phyloP scores from a whole-genome alignment of 2,329 filamentous ascomycete species.

The Curvularia sp. region DNA sequence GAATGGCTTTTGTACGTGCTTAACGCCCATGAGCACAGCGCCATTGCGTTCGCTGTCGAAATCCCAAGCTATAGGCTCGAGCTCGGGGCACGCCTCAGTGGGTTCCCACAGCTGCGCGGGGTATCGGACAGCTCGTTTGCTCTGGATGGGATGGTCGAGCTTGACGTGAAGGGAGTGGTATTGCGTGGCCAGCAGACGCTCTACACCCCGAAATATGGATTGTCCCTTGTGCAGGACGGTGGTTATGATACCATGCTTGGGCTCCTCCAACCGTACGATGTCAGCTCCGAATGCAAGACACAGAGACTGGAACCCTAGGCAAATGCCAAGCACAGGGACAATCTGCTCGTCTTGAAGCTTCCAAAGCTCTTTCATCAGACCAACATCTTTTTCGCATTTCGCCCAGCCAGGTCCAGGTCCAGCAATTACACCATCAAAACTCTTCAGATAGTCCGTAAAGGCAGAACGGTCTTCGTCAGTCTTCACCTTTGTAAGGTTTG shows the following conservation, averaged over 20 bases:
- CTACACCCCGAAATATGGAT: conserved; percentile 71
- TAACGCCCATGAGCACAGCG: conserved; percentile 77
- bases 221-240: conserved; percentile 65
- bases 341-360: conserved; percentile 63
- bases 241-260: conserved; percentile 82
- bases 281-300: conserved; percentile 70
- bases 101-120: conserved; percentile 52
- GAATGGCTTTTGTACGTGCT: conserved; percentile 72
- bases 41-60: conserved; percentile 56
- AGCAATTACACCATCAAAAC: conserved; percentile 85
- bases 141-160: conserved; percentile 45
- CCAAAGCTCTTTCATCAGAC: conserved; percentile 82
- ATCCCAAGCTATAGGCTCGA: conserved; percentile 59
- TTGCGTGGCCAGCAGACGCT: conserved; percentile 71
- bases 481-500: conserved; percentile 11
- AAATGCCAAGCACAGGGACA: conserved; percentile 85
- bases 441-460: conserved; percentile 56
- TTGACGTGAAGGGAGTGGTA: conserved; percentile 71
- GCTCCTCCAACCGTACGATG: conserved; percentile 71
- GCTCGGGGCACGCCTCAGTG: conserved; percentile 43
- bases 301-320: conserved; percentile 86
- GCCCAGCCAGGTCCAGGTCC: conserved; percentile 91
- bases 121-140: conserved; percentile 43
- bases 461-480: conserved; percentile 32
- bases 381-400: conserved; percentile 74